Conservation (phyloP, 768 basidiomycete species). For the Cytidiella melzeri region DNA sequence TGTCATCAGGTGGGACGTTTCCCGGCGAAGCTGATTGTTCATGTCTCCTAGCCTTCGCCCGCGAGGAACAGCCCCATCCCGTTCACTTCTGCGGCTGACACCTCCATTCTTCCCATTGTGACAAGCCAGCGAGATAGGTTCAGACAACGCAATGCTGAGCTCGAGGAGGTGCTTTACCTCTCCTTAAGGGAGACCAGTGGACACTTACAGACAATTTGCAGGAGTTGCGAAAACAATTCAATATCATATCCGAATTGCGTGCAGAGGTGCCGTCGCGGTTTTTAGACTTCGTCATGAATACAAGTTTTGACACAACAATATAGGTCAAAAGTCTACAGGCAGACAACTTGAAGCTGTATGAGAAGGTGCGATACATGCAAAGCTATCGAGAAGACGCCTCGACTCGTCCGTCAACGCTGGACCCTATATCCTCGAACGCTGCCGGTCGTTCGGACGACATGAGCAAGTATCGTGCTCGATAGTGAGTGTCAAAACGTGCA, state of each 20-base stretch:
- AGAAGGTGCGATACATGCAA: conserved; percentile 99
- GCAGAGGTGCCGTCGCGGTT: conserved; percentile 76
- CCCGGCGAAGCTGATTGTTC: background rate
- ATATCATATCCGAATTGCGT: conserved; percentile 89
- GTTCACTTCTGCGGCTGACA: conserved; percentile 74
- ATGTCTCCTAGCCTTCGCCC: conserved; percentile 19
- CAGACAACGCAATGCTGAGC: conserved; percentile 91
- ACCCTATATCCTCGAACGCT: conserved; percentile 50
- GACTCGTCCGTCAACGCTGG: conserved; percentile 52
- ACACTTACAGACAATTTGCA: conserved; percentile 23
- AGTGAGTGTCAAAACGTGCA: conserved; percentile 29
- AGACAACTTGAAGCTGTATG: conserved; percentile 96
- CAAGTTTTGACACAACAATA: too few species aligned
- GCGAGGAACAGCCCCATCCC: conserved; percentile 59
- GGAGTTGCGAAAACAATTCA: conserved; percentile 95
- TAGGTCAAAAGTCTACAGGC: conserved; percentile 61
- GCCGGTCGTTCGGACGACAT: conserved; percentile 59
- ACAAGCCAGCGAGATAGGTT: conserved; percentile 98
- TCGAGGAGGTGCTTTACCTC: conserved; percentile 75
- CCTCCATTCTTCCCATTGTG: conserved; percentile 96
- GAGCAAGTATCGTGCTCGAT: conserved; percentile 83
- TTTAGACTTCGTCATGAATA: too few species aligned
- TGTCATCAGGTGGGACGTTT: background rate
- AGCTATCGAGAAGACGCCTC: conserved; percentile 79
- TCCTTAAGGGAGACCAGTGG: background rate